Evolutionary conservation across 345 rosid genomes (phyloP), one percentile per base, ranked within the genome.

Genomic region (Ceriops tagal): DNA sequence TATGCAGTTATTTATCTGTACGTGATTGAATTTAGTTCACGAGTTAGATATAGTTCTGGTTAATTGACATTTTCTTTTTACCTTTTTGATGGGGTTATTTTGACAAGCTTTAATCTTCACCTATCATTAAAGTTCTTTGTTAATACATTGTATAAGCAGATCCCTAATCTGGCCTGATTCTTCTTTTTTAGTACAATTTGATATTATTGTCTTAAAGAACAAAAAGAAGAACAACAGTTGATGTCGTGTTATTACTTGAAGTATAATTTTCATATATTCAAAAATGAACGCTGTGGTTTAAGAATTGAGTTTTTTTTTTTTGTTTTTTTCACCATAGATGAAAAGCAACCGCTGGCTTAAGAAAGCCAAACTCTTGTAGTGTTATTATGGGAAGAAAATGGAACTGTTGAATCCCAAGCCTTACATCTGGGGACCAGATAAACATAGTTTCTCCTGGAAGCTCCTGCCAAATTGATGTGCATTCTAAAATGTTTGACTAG

Each of bases 91-190:
- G 49, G 49, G 49, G 49, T 65, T 58, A 35, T 51, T 71, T 67
- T 52, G 51, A 66, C n/a, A 66, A 61, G 68, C 35, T 52, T 58
- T 70, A 46, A 26, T 53, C 30, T 78, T 69, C 31, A 24, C 39
- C 32, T 69, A 34, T 37, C 64, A 32, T 70, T 65, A 24, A 55
- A 64, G 65, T 64, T 73, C 16, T 75, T 7, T 66, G 52, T 63
- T 53, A 65, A 63, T 72, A 47, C 58, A 70, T 52, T 58, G 64
- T 27, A 64, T 78, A 71, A 61, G 73, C 73, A 74, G 80, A 82
- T 72, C 83, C 78, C 81, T 79, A 79, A 74, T 79, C 81, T 65
- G 67, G 30, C 71, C 66, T 43, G 58, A 61, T 20, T 70, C 16
- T 61, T 57, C 37, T 30, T 69, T 73, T 51, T 51, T 27, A 59